Evolutionary conservation across 1,139 yeast genomes (phyloP), one percentile per base, ranked within the genome.

Genomic region (Debaryomyces sp.): DNA sequence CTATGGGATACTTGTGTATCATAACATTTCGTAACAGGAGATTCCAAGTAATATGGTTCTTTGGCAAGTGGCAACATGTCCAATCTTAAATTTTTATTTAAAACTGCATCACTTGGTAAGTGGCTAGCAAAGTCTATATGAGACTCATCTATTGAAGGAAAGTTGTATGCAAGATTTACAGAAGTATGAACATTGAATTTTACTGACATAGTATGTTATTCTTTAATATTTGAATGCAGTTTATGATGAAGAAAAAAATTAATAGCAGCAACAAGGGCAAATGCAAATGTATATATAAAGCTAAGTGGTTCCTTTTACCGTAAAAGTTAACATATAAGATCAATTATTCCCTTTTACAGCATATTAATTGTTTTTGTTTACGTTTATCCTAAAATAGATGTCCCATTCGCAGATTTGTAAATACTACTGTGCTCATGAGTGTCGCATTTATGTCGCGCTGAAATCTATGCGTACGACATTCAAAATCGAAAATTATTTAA

Each of bases 61-160:
- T 51, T 50, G 2, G 59, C 55, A 13, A 40, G 45, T 5, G 62
- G 63, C 27, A 58, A 55, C 5, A 21, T 37, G 10, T 54, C 55
- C 5, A 71, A 54, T 46, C 55, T 64, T 50, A 71, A 63, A 37
- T 66, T 62, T 45, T 62, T 63, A 18, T 52, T 54, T 41, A 64
- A 63, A 38, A 54, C 54, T 10, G 49, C 55, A 48, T 61, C 71
- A 51, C 54, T 57, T 24, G 66, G 56, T 43, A 37, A 21, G 27
- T 52, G 34, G 35, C 43, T 49, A 15, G 55, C 54, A 37, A 46
- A 47, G 9, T 46, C 52, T 37, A 53, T 54, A 18, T 56, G 41
- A 10, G 51, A 37, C 22, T 49, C 52, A 41, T 54, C 55, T 29
- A 50, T 47, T 1, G 54, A 50, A 7, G 72, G 70, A 51, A 55